These are phyloP conservation scores for Berkeleyomyces basicola DNA, from an alignment of 2,329 filamentous ascomycete genomes.

Conservation along the genomic window DNA sequence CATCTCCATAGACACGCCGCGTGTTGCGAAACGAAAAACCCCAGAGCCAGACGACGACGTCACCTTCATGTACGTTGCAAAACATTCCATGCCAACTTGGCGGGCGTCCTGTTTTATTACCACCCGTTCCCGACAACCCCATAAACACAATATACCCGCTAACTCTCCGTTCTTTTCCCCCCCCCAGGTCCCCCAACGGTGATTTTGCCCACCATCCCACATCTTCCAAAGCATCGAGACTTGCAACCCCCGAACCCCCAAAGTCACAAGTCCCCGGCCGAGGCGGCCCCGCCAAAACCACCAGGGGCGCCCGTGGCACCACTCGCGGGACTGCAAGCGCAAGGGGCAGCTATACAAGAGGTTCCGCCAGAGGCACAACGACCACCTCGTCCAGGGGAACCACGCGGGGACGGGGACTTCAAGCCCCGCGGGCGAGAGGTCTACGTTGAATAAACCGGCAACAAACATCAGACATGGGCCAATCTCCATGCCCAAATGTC, in stretches of 20 bases:
- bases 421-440: constrained; percentile 29
- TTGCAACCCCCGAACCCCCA: constrained; percentile 24
- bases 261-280: constrained; percentile 30
- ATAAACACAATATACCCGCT: not conserved
- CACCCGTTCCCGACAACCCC: not conserved
- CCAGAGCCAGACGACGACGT: constrained; percentile 45
- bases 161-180: constrained; percentile 15
- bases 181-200: constrained; percentile 65
- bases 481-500: not conserved
- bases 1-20: constrained; percentile 12
- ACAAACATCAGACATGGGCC: not conserved
- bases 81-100: not conserved
- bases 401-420: constrained; percentile 30
- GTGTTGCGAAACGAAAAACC: constrained; percentile 16
- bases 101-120: not conserved
- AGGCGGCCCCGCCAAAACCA: constrained; percentile 17
- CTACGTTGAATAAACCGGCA: constrained; percentile 15
- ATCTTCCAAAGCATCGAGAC: constrained; percentile 32
- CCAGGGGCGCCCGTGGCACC: constrained; percentile 23
- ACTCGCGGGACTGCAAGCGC: constrained; percentile 15
- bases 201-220: constrained; percentile 77
- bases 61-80: constrained; percentile 57
- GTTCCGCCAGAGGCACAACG: constrained; percentile 6
- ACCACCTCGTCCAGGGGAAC: constrained; percentile 14
- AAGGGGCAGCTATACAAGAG: constrained; percentile 15